Evolutionary conservation across 768 basidiomycete species (phyloP), one percentile per base, ranked within the genome.

Genomic region (Suillus subalutaceus): DNA sequence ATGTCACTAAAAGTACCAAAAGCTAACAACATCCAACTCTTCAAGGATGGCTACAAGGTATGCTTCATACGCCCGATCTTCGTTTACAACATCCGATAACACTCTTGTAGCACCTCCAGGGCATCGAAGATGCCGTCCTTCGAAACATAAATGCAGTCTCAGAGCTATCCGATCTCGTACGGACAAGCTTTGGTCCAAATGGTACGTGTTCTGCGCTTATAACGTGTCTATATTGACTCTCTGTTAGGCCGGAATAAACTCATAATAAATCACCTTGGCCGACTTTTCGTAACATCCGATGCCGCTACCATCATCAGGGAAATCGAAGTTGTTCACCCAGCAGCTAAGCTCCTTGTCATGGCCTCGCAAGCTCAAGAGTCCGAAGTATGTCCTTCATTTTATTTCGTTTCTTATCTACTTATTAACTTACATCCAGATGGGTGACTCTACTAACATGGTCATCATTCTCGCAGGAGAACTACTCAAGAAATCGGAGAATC

Each of bases 321-420:
- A 81, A 90, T 99, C 74, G 97, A 99, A 75, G 95, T 99, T 65
- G 95, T 99, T 18, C 97, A 99, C 78, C 97, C 97, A 1, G 97
- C 97, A 6, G 97, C 96, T 40, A 99, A 99, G 76, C 83, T 99
- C n/a, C 81, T 99, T n/a, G 97, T 98, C 16, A 97, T 98, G 95
- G 94, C 96, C 35, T 94, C 93, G 35, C 96, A 98, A 74, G 93
- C 97, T 15, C 97, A 99, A 77, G 97, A 98, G 77, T 78, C 89
- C 0, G 97, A 99, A 86, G 96, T 94, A 65, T 67, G 87, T 78
- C 23, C 32, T 1, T 48, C 13, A 40, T 56, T 48, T 9, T 13
- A 35, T 37, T 16, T 43, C 10, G 10, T 64, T 75, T 15, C 50
- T 12, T 6, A 40, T 30, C 30, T 6, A 53, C 40, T 41, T 57